Percentiles rank a stretch among this genome's conserved stretches.
These are phyloP conservation scores for Eleusine indica DNA, from an alignment of 176 grass and related monocot species.

Conservation along the genomic window DNA sequence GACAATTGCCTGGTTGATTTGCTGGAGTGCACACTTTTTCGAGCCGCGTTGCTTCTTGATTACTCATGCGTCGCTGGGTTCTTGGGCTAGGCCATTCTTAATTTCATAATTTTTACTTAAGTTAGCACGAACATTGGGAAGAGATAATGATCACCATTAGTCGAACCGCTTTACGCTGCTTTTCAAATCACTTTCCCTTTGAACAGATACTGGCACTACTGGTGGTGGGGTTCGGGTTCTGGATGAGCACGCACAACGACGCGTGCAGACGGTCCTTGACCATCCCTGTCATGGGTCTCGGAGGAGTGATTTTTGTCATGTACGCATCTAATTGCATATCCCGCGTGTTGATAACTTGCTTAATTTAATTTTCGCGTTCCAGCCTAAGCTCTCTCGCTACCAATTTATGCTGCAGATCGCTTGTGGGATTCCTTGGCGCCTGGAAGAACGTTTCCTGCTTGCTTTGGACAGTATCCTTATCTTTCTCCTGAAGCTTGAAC, in stretches of 20 bases:
- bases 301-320: slow-evolving; percentile 84
- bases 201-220: slow-evolving; percentile 80
- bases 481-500: slow-evolving; percentile 12
- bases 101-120: not conserved
- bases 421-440: slow-evolving; percentile 87
- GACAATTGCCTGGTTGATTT: not conserved
- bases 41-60: not conserved
- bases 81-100: not conserved
- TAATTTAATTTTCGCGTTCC: not conserved
- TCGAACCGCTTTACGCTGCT: not conserved
- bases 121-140: not conserved
- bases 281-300: slow-evolving; percentile 81
- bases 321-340: slow-evolving; percentile 36
- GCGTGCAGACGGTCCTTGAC: slow-evolving; percentile 83
- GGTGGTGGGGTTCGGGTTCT: slow-evolving; percentile 86
- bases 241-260: slow-evolving; percentile 92
- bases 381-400: not conserved
- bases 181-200: slow-evolving; percentile 21
- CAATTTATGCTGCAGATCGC: slow-evolving; percentile 67
- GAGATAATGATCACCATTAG: not conserved
- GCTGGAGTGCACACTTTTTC: not conserved
- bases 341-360: not conserved
- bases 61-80: not conserved
- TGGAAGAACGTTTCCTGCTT: slow-evolving; percentile 82
- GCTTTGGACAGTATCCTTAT: slow-evolving; percentile 95